Evolutionary conservation across 78 protist genomes (phyloP).

Genomic region (Bodo saltans): DNA sequence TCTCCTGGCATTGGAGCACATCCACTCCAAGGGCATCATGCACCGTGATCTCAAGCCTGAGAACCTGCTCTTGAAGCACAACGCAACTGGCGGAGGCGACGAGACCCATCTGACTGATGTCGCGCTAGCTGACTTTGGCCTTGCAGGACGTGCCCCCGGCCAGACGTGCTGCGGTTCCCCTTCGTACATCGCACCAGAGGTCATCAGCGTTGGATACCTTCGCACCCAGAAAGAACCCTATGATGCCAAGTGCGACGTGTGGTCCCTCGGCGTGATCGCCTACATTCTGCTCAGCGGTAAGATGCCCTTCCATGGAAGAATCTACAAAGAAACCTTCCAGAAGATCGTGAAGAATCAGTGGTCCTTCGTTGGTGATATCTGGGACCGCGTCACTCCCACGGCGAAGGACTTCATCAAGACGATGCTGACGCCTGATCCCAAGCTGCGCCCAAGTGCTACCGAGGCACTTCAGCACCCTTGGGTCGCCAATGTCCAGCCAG

Average conservation of each 20-base stretch:
- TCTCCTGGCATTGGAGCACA: conserved; percentile 15
- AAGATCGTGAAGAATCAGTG: neutral
- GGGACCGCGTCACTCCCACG: conserved; percentile 1
- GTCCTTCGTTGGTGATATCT: neutral
- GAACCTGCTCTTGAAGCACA: conserved; percentile 47
- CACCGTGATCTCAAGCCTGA: conserved; percentile 61
- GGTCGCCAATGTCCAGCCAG: conserved; percentile 11
- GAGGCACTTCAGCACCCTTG: conserved; percentile 31
- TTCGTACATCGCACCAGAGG: conserved; percentile 34
- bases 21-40: conserved; percentile 22
- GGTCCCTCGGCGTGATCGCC: conserved; percentile 67
- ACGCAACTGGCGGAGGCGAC: neutral
- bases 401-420: conserved; percentile 20
- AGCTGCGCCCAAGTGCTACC: conserved; percentile 5
- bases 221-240: neutral
- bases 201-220: neutral
- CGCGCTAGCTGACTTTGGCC: conserved; percentile 59
- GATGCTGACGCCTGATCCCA: conserved; percentile 22
- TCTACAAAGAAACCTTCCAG: neutral
- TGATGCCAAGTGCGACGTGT: conserved; percentile 39
- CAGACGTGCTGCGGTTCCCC: conserved; percentile 28
- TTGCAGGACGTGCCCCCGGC: neutral
- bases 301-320: neutral
- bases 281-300: conserved; percentile 54
- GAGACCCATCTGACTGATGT: conserved; percentile 18